A percentile compares a stretch with the other conserved stretches of the same genome.
Evolutionary conservation across 2,329 filamentous ascomycete species (phyloP).

Genomic region (Trichophyton rubrum): DNA sequence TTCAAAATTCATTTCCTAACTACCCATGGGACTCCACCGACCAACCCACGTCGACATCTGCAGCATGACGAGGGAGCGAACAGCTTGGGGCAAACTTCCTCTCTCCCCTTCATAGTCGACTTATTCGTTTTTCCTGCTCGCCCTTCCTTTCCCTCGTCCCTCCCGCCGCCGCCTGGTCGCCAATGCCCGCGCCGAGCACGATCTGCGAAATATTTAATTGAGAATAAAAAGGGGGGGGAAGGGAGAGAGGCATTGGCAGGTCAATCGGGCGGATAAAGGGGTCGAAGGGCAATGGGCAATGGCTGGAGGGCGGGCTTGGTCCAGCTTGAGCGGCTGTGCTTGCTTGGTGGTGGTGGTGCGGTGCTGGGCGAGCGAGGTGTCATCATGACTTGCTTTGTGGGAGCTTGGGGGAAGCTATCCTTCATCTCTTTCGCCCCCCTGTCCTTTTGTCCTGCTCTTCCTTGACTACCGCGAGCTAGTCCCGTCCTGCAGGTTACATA

Average conservation of each 20-base stretch:
- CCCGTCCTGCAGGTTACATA: constrained; percentile 1
- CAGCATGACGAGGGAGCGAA: background rate
- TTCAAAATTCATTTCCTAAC: background rate
- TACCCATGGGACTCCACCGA: background rate
- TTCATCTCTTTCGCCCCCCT: background rate
- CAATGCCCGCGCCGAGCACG: background rate
- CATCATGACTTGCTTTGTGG: background rate
- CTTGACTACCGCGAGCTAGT: background rate
- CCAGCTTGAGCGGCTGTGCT: background rate
- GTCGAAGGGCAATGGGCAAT: background rate
- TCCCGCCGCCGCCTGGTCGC: background rate
- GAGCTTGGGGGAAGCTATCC: background rate
- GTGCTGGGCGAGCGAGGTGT: background rate
- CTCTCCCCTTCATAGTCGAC: background rate
- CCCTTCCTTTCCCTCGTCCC: background rate
- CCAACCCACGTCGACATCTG: background rate
- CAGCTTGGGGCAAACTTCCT: background rate
- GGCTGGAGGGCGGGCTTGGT: background rate
- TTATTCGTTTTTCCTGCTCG: no score
- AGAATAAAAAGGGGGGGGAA: background rate
- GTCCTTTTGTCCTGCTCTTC: background rate
- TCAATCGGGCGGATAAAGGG: background rate
- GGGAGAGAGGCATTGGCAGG: background rate
- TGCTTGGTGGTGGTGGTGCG: no score
- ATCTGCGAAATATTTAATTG: background rate